A percentile compares a stretch with the other conserved stretches of the same genome.
These are phyloP conservation scores for Aureobasidium leucospermi DNA, from an alignment of 2,329 filamentous ascomycete genomes.

Conservation along the genomic window DNA sequence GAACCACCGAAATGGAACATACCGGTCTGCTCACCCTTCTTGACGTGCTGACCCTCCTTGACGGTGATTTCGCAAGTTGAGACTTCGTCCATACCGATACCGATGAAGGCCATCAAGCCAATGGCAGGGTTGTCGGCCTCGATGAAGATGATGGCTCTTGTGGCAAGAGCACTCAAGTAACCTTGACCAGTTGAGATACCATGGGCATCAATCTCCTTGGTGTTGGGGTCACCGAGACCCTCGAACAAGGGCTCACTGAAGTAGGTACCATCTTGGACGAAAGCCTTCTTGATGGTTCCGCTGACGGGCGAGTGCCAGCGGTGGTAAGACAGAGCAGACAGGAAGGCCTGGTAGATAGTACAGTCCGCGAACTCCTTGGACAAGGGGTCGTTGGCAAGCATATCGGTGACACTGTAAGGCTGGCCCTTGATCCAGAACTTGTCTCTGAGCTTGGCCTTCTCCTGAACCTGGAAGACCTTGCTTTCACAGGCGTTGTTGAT, in stretches of 20 bases:
- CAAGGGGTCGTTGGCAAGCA: conserved; percentile 48
- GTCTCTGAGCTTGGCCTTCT: conserved; percentile 48
- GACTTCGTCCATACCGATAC: conserved; percentile 71
- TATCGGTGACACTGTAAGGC: conserved; percentile 49
- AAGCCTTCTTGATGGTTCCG: conserved; percentile 52
- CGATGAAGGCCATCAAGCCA: conserved; percentile 63
- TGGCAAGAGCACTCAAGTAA: conserved; percentile 61
- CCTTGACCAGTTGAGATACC: conserved; percentile 48
- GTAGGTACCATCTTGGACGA: conserved; percentile 58
- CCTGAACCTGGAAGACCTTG: conserved; percentile 47
- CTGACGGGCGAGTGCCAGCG: conserved; percentile 64
- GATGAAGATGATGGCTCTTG: conserved; percentile 62
- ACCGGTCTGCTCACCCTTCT: conserved; percentile 64
- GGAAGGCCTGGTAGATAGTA: conserved; percentile 64
- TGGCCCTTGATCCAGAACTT: conserved; percentile 63
- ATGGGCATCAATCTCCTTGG: conserved; percentile 33
- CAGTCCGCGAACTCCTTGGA: conserved; percentile 52
- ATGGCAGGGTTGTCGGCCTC: conserved; percentile 61
- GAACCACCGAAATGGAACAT: conserved; percentile 80
- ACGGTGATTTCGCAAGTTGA: conserved; percentile 64
- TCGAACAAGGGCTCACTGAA: conserved; percentile 55
- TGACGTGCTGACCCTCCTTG: conserved; percentile 55
- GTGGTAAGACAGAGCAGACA: conserved; percentile 62
- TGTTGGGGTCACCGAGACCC: conserved; percentile 32
- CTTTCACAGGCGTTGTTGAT: conserved; percentile 62